A percentile compares a stretch with the other conserved stretches of the same genome.
phyloP scores from a whole-genome alignment of 148 eudicot species.

The Arctostaphylos glauca region DNA sequence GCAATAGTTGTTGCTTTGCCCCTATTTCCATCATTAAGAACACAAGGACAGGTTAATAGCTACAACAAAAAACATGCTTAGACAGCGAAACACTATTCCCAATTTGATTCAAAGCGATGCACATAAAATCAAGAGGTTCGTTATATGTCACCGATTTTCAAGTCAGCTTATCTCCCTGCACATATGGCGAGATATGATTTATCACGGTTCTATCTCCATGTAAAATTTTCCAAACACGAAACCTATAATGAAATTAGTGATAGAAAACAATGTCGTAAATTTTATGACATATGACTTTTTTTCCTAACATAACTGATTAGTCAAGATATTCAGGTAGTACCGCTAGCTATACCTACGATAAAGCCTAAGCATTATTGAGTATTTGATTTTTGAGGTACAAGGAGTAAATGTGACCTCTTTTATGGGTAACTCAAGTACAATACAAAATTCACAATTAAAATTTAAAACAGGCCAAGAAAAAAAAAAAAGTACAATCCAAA shows the following conservation, averaged over 20 bases:
- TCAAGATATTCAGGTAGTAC: no score
- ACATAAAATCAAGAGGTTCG: neutral
- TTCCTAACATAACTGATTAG: no score
- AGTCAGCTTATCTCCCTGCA: no score
- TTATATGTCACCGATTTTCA: no score
- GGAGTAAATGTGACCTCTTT: neutral
- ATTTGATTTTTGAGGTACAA: neutral
- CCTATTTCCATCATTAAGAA: conserved; percentile 34
- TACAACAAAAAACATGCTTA: neutral
- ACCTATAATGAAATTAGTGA: no score
- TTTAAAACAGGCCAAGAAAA: no score
- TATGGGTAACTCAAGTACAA: neutral
- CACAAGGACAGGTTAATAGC: neutral
- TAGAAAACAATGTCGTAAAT: no score
- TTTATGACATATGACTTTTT: no score
- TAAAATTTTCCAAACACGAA: no score
- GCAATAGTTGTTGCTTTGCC: conserved; percentile 58
- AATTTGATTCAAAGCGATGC: neutral
- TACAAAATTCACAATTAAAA: neutral
- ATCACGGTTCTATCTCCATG: no score
- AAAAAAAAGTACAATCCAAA: no score
- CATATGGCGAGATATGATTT: no score
- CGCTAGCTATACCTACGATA: neutral
- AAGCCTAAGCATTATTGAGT: neutral
- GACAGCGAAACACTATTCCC: neutral